Percentiles rank a stretch among this genome's conserved stretches.
These are phyloP conservation scores for Saxophila tyrrhenica DNA, from an alignment of 495 filamentous ascomycete genomes.

Conservation along the genomic window DNA sequence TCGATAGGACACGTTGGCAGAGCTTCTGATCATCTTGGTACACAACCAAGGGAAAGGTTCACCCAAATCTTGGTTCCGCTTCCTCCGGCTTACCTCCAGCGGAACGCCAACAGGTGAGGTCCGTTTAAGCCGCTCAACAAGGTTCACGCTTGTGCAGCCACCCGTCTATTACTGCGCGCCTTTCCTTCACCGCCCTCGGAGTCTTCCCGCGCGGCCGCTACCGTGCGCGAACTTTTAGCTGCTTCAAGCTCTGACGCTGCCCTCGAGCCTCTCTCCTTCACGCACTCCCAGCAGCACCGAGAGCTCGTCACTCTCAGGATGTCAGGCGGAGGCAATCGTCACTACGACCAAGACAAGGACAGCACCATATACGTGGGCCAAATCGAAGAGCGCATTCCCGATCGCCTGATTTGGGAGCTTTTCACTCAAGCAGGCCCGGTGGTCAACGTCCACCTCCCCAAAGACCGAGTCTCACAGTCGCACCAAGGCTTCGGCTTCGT, in stretches of 20 bases:
- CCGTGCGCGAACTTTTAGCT: not conserved
- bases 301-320: conserved; percentile 2
- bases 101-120: not conserved
- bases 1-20: not conserved
- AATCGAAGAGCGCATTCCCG: conserved; percentile 88
- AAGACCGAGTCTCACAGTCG: conserved; percentile 89
- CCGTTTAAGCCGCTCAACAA: not conserved
- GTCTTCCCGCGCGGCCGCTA: not conserved
- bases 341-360: conserved; percentile 85
- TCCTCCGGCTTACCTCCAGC: not conserved
- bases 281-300: not conserved
- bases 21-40: not conserved
- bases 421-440: conserved; percentile 96
- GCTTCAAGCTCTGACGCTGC: not conserved
- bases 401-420: conserved; percentile 88
- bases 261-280: not conserved
- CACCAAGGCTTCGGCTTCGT: conserved; percentile 99
- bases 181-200: no score
- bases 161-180: not conserved
- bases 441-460: conserved; percentile 93
- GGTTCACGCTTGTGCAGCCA: not conserved
- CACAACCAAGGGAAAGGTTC: not conserved
- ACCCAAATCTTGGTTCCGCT: not conserved
- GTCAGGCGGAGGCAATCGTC: conserved; percentile 7
- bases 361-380: conserved; percentile 97